Percentiles rank a stretch among this genome's conserved stretches.
These are phyloP conservation scores for Candida neerlandica DNA, from an alignment of 1,139 yeast species.

Conservation along the genomic window DNA sequence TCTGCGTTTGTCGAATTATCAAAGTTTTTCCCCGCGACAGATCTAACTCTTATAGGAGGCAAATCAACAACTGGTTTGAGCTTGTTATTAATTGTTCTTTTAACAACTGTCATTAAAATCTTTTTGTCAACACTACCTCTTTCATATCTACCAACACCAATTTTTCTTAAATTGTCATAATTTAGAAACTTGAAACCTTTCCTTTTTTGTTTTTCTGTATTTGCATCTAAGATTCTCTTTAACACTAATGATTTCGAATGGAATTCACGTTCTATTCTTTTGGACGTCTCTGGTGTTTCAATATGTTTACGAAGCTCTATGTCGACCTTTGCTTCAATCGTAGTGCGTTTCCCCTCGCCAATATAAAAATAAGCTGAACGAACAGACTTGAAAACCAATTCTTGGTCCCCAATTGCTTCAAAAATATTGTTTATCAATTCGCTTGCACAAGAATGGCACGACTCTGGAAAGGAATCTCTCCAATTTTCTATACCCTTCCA, in stretches of 20 bases:
- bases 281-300: neutral
- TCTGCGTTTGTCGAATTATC: slow-evolving; percentile 7
- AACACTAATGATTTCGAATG: neutral
- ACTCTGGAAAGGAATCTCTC: too few relatives aligned
- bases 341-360: too few relatives aligned
- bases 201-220: neutral
- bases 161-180: slow-evolving; percentile 4
- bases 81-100: neutral
- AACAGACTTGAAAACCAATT: neutral
- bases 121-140: neutral
- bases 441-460: neutral
- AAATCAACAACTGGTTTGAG: neutral
- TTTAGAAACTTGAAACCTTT: slow-evolving; percentile 10
- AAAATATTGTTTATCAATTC: neutral
- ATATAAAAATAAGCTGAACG: neutral
- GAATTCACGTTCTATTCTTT: neutral
- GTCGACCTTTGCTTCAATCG: neutral
- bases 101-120: neutral
- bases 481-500: neutral
- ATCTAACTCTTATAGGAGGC: neutral
- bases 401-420: neutral
- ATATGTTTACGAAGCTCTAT: neutral
- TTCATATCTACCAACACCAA: slow-evolving; percentile 8
- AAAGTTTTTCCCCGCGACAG: slow-evolving; percentile 5
- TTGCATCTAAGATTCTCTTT: neutral